Evolutionary conservation across 2,329 filamentous ascomycete genomes (phyloP), one percentile per base, ranked within the genome.

Genomic region (Nannizziopsis arthrosporioides): DNA sequence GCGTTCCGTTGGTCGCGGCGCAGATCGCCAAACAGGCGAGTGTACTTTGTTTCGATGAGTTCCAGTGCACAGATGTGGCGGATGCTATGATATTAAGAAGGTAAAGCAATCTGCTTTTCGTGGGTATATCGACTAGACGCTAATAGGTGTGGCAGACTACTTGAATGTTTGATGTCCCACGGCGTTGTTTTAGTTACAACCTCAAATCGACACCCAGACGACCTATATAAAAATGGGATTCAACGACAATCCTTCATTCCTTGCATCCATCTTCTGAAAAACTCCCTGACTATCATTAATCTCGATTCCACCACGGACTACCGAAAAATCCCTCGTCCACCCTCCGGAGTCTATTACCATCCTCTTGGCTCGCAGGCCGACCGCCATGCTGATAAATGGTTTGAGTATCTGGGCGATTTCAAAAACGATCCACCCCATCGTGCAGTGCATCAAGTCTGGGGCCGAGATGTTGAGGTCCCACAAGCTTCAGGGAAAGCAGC

Each of bases 221-320:
- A 98, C 51, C 76, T 98, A 6, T 98, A 98, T 74, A 94, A 92
- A 67, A 98, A 98, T 63, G 92, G 92, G 48, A 90, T 98, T 54
- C 92, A 98, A 69, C 82, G 92, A 51, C 83, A 94, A 57, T 94
- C 86, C 5, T 98, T 98, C 63, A 78, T 98, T 44, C 92, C 92
- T 0, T 94, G 90, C 56, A 98, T 98, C 61, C 83, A 89, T 54
- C 81, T 98, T 3, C 80, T 98, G 39, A 90, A 95, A 64, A 77
- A 74, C 35, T 80, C 82, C 2, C 77, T 98, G 7, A 81, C 85
- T 47, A 86, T 96, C 42, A 85, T 98, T 58, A 95, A 95, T 67
- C 81, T 98, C 51, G 85, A 98, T 70, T 94, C 88, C 1, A 81
- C 83, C 3, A 98, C 89, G 34, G 92, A 98, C 68, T 98, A 98